Conservation (phyloP, 352 stramenopile genomes). For the Phytophthora citricola region DNA sequence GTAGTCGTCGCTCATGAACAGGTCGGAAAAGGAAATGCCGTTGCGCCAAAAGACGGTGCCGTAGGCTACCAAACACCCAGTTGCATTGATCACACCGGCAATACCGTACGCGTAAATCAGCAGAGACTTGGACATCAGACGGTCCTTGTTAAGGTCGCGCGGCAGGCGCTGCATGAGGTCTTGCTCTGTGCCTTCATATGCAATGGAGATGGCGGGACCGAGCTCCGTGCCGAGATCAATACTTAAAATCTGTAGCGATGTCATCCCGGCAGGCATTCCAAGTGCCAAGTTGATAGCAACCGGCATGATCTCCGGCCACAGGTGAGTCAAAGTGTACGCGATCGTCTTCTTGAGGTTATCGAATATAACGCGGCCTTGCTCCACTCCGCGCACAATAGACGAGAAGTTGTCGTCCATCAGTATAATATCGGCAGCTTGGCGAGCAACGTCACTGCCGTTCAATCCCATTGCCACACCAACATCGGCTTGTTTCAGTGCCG, state of each 20-base stretch:
- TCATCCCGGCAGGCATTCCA: conserved; percentile 79
- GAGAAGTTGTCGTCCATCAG: conserved; percentile 97
- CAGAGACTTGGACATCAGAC: conserved; percentile 82
- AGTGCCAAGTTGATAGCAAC: conserved; percentile 82
- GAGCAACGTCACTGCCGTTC: conserved; percentile 93
- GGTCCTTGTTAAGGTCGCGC: conserved; percentile 71
- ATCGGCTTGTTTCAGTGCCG: conserved; percentile 83
- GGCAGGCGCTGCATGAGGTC: conserved; percentile 86
- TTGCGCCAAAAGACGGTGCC: conserved; percentile 45
- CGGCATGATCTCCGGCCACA: conserved; percentile 82
- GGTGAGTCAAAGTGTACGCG: conserved; percentile 89
- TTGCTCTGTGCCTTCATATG: conserved; percentile 78
- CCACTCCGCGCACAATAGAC: conserved; percentile 90
- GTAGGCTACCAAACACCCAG: conserved; percentile 48
- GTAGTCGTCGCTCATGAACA: conserved; percentile 49
- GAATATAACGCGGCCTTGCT: conserved; percentile 63
- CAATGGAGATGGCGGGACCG: conserved; percentile 88
- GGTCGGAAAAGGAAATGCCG: conserved; percentile 44
- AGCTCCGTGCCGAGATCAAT: conserved; percentile 93
- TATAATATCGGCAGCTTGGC: conserved; percentile 93
- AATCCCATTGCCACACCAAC: conserved; percentile 98
- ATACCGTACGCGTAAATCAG: conserved; percentile 87
- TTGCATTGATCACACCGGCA: conserved; percentile 82
- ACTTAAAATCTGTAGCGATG: conserved; percentile 89
- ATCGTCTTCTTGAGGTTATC: conserved; percentile 95